Percentiles rank a stretch among this genome's conserved stretches.
Conservation (phyloP, 2,329 filamentous ascomycete genomes). For the Byssothecium circinans region DNA sequence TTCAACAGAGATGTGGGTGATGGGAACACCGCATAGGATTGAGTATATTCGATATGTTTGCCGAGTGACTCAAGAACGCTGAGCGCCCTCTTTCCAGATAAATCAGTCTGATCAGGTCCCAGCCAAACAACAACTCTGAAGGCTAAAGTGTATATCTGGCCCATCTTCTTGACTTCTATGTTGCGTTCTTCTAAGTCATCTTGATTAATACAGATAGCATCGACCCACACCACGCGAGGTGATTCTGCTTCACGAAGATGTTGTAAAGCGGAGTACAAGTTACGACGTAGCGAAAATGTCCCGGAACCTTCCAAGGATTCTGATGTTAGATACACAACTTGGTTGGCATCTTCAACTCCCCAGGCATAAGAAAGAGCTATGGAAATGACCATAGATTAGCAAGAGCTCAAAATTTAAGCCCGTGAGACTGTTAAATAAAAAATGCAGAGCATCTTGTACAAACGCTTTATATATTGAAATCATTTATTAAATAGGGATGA, state of each 20-base stretch:
- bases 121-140: slow-evolving; percentile 5
- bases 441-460: no score
- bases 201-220: slow-evolving; percentile 18
- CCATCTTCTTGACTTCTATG: slow-evolving; percentile 11
- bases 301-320: not conserved
- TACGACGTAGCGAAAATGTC: slow-evolving; percentile 1
- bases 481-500: no score
- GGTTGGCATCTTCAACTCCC: not conserved
- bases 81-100: not conserved
- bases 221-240: slow-evolving; percentile 11
- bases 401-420: no score
- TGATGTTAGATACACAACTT: no score
- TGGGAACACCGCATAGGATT: not conserved
- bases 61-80: slow-evolving; percentile 1
- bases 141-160: slow-evolving; percentile 7
- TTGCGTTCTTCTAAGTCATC: slow-evolving; percentile 3
- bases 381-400: not conserved
- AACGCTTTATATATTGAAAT: no score
- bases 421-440: no score
- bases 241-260: not conserved
- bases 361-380: slow-evolving; percentile 4
- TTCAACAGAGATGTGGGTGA: not conserved
- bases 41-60: not conserved
- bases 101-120: not conserved
- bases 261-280: not conserved